These are phyloP conservation scores for Vigna radiata DNA, from an alignment of 306 rosid species.

Conservation along the genomic window DNA sequence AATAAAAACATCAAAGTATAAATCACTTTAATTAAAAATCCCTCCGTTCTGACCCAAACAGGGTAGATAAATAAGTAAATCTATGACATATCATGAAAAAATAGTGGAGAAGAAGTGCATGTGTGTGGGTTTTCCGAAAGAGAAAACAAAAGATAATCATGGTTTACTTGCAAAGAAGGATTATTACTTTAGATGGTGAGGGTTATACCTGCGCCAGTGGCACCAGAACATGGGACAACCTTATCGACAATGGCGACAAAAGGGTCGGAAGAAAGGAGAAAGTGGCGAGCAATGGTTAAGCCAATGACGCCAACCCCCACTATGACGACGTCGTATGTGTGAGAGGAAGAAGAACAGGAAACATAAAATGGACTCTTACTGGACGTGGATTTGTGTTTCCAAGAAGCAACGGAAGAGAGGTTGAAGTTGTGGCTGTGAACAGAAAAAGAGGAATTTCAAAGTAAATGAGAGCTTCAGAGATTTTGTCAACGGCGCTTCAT, in stretches of 20 bases:
- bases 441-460: too few relatives aligned
- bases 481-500: too few relatives aligned
- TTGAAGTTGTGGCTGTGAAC: constrained; percentile 16
- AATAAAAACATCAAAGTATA: neutral
- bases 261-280: constrained; percentile 71
- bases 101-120: too few relatives aligned
- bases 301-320: constrained; percentile 93
- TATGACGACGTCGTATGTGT: constrained; percentile 69
- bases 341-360: constrained; percentile 44
- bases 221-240: constrained; percentile 94
- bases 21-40: neutral
- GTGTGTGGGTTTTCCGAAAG: too few relatives aligned
- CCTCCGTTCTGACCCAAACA: neutral
- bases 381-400: neutral
- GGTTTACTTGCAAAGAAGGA: too few relatives aligned
- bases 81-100: too few relatives aligned
- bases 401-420: constrained; percentile 25
- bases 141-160: too few relatives aligned
- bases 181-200: too few relatives aligned
- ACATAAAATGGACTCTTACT: constrained; percentile 24
- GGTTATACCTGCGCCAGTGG: constrained; percentile 85
- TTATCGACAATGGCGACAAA: constrained; percentile 87
- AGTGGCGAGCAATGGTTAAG: constrained; percentile 75
- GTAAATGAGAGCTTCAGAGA: too few relatives aligned
- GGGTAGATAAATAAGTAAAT: too few relatives aligned